These are phyloP conservation scores for Azolla pinnata DNA, from an alignment of 75 land plant species.

Conservation along the genomic window DNA sequence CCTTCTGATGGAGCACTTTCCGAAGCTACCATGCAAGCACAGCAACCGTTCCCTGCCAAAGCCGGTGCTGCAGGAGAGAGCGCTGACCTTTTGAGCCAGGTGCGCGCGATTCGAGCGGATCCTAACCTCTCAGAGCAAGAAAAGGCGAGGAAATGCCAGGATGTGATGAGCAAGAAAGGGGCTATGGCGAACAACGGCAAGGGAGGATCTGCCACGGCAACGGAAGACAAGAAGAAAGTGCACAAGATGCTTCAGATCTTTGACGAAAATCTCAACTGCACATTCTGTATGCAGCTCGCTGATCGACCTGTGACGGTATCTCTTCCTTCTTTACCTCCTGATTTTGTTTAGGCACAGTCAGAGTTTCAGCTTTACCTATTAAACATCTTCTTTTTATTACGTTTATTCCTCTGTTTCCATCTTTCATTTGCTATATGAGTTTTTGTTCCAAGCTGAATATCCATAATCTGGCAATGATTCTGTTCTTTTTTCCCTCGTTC, in stretches of 20 bases:
- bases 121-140: slow-evolving; percentile 40
- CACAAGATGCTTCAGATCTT: slow-evolving; percentile 29
- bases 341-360: too few relatives aligned
- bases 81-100: slow-evolving; percentile 31
- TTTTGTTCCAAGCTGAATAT: too few relatives aligned
- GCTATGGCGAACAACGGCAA: not conserved
- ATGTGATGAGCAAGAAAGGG: slow-evolving; percentile 36
- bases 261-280: slow-evolving; percentile 54
- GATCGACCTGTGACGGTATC: slow-evolving; percentile 75
- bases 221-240: slow-evolving; percentile 8
- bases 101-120: slow-evolving; percentile 70
- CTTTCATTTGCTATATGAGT: too few relatives aligned
- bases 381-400: too few relatives aligned
- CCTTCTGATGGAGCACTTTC: slow-evolving; percentile 1
- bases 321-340: too few relatives aligned
- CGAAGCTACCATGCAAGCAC: not conserved
- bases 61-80: not conserved
- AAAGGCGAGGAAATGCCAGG: slow-evolving; percentile 69
- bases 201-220: slow-evolving; percentile 5
- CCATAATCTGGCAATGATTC: too few relatives aligned
- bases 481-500: too few relatives aligned
- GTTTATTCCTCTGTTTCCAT: too few relatives aligned
- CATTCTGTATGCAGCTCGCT: slow-evolving; percentile 52
- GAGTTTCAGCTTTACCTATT: too few relatives aligned
- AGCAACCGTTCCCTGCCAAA: slow-evolving; percentile 11